phyloP scores from a whole-genome alignment of 139 green algal species.

The Chlamydomonas sp. region DNA sequence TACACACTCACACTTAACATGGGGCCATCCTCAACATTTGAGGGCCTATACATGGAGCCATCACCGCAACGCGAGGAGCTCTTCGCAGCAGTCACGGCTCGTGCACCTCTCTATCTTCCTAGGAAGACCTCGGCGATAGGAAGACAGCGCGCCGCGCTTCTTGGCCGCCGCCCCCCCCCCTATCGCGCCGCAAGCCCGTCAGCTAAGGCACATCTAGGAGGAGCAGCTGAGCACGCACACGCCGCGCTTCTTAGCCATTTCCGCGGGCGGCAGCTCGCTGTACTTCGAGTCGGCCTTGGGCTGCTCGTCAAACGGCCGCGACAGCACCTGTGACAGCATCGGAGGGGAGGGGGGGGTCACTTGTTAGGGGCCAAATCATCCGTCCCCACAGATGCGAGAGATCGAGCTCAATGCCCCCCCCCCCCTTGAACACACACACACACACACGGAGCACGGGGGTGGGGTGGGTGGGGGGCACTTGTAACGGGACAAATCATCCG shows the following conservation, averaged over 20 bases:
- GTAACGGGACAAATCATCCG: not conserved
- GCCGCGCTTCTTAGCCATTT: slow-evolving; percentile 49
- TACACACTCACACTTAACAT: too few species aligned
- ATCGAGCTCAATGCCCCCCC: too few species aligned
- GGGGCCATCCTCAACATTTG: too few species aligned
- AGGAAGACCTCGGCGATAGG: too few species aligned
- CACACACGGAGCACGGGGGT: too few species aligned
- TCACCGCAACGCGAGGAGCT: too few species aligned
- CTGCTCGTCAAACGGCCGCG: slow-evolving; percentile 62
- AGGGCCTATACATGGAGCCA: too few species aligned
- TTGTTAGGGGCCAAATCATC: not conserved
- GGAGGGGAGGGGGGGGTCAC: not conserved
- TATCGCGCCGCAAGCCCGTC: not conserved
- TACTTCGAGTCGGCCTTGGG: slow-evolving; percentile 48
- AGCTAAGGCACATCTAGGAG: slow-evolving; percentile 28
- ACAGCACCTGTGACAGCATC: slow-evolving; percentile 17
- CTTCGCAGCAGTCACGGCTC: too few species aligned
- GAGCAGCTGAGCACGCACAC: slow-evolving; percentile 75
- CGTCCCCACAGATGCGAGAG: too few species aligned
- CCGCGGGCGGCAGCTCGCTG: slow-evolving; percentile 35
- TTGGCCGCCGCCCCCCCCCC: not conserved
- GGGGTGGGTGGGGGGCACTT: not conserved
- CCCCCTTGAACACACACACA: too few species aligned
- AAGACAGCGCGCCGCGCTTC: not conserved
- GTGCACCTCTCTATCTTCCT: not conserved